These are phyloP conservation scores for Pseudopyrenochaeta lycopersici DNA, from an alignment of 2,329 filamentous ascomycete species.

Conservation along the genomic window DNA sequence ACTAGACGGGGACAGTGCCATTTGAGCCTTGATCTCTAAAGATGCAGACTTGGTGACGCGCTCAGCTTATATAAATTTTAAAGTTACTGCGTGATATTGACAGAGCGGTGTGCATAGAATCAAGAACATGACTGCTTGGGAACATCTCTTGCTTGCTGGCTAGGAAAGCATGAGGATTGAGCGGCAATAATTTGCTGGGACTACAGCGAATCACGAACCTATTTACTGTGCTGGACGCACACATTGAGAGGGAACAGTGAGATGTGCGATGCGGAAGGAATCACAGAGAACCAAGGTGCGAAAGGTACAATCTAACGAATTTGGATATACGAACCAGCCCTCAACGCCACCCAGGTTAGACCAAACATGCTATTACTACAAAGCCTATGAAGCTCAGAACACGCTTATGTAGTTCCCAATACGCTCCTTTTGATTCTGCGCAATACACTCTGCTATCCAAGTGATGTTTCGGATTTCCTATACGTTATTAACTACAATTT, in stretches of 20 bases:
- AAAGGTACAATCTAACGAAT: slow-evolving; percentile 26
- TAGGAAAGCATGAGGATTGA: no score
- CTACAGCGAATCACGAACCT: no score
- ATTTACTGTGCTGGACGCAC: background rate
- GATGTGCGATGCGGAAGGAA: background rate
- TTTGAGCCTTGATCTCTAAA: no score
- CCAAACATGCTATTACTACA: slow-evolving; percentile 38
- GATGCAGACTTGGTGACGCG: no score
- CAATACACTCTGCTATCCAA: slow-evolving; percentile 99
- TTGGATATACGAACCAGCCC: slow-evolving; percentile 43
- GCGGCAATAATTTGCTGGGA: no score
- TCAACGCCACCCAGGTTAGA: slow-evolving; percentile 38
- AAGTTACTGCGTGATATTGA: no score
- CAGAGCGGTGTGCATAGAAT: no score
- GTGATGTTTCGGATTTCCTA: slow-evolving; percentile 99
- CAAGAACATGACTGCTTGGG: no score
- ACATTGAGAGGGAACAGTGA: background rate
- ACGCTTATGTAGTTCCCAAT: slow-evolving; percentile 99
- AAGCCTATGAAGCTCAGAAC: slow-evolving; percentile 59
- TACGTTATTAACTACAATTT: slow-evolving; percentile 28
- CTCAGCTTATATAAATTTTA: no score
- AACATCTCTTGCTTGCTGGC: no score
- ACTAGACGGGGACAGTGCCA: no score
- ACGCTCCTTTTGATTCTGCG: slow-evolving; percentile 98
- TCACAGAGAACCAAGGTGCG: background rate